Base-by-base conservation (phyloP, 257 asterid genomes). In the Buddleja alternifolia region DNA sequence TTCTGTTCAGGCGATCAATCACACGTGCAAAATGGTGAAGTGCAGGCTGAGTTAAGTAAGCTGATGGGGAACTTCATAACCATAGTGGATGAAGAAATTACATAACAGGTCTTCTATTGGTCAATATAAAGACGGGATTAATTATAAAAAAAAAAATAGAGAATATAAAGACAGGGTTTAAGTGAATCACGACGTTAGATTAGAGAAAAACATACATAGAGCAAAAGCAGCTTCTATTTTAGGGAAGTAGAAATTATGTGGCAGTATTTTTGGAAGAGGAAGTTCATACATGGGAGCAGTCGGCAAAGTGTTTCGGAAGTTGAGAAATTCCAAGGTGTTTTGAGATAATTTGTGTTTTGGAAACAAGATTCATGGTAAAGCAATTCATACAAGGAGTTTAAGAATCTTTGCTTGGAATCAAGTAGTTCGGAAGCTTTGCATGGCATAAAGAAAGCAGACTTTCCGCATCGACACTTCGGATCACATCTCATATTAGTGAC, bases 1-100 rank as follows among this genome's bases (percentile, higher is more conserved):
- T 92, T 89, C 75, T 79, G 80, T 67, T 84, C 83, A 0, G 84
- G 89, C 7, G 95, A 87, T 78, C 81, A 70, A 63, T 70, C 83
- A 0, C 85, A 84, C 52, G 46, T 45, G 40, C 79, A 72, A 42
- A 50, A 54, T 39, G 67, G 54, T 34, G 93, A 84, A 32, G 34
- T 84, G 40, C 53, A 58, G 63, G 63, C 40, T 17, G 92, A 79
- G 79, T 23, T 88, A 68, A 55, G 68, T 54, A 78, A 78, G 63
- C 55, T 89, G 70, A 52, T 78, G 60, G 80, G 70, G 34, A 85
- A 85, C 80, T 51, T 78, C 25, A 46, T 47, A 23, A 73, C 72
- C 36, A 2, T 44, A 24, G 70, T 32, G 52, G 68, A 61, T 16
- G 77, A 73, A 52, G 72, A 81, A 50, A 45, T 69, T 8, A 50